phyloP scores from a whole-genome alignment of 2,329 filamentous ascomycete species.

The Simplicillium aogashimaense region DNA sequence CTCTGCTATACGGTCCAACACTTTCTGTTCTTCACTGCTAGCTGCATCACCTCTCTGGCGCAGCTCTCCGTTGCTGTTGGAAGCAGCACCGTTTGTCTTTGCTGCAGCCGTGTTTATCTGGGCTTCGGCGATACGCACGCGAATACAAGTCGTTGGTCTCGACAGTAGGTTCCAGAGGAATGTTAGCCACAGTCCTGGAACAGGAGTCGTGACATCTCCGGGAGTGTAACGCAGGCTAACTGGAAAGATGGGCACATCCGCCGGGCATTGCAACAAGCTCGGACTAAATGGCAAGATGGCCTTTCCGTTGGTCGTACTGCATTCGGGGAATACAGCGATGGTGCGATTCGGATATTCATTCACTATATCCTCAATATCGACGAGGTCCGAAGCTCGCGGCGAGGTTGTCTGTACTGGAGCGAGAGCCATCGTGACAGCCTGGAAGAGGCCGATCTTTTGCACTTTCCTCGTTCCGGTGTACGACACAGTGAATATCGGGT shows the following conservation, averaged over 20 bases:
- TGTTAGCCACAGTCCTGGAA: conserved; percentile 60
- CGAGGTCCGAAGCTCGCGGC: conserved; percentile 36
- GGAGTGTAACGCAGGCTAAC: conserved; percentile 85
- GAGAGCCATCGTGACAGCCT: conserved; percentile 67
- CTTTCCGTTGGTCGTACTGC: conserved; percentile 86
- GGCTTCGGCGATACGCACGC: conserved; percentile 78
- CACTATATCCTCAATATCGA: conserved; percentile 54
- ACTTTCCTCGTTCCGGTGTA: conserved; percentile 69
- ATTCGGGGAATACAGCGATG: conserved; percentile 86
- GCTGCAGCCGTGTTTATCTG: conserved; percentile 42
- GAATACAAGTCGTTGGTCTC: conserved; percentile 77
- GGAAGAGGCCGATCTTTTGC: conserved; percentile 64
- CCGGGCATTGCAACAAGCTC: conserved; percentile 57
- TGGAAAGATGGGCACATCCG: conserved; percentile 72
- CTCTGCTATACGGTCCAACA: conserved; percentile 74
- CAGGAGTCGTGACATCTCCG: conserved; percentile 79
- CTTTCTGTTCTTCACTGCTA: conserved; percentile 50
- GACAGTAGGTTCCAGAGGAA: conserved; percentile 86
- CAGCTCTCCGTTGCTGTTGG: conserved; percentile 16
- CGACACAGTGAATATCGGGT: conserved; percentile 83
- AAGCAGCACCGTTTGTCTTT: conserved; percentile 22
- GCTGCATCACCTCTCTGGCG: conserved; percentile 21
- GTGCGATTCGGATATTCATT: conserved; percentile 61
- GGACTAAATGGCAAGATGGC: conserved; percentile 80
- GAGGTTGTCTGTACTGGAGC: conserved; percentile 42